Evolutionary conservation across 352 stramenopile genomes (phyloP).

Genomic region (Detonula confervacea): DNA sequence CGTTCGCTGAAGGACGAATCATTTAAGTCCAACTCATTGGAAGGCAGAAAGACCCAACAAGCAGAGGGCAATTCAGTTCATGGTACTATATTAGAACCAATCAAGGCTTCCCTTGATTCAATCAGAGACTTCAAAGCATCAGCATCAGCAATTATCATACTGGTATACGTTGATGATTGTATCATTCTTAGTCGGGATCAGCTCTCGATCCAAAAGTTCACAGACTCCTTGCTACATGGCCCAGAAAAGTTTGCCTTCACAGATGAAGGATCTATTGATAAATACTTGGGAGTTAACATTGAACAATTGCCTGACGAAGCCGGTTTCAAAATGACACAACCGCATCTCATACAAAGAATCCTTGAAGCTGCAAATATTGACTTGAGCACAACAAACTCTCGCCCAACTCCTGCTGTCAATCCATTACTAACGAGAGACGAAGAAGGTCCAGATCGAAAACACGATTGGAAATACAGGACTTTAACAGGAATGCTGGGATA

Average conservation of each 20-base stretch:
- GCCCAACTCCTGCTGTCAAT: background rate
- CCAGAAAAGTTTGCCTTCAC: constrained; percentile 5
- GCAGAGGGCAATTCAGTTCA: too few relatives aligned
- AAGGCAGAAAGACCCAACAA: too few relatives aligned
- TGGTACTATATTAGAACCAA: too few relatives aligned
- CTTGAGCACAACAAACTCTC: background rate
- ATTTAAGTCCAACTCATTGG: too few relatives aligned
- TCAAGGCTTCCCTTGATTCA: too few relatives aligned
- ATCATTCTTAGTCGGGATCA: too few relatives aligned
- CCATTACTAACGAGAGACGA: background rate
- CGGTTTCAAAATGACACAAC: constrained; percentile 14
- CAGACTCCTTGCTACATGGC: background rate
- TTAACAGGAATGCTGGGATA: background rate
- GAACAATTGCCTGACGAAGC: background rate
- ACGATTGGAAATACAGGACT: background rate
- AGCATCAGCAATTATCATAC: background rate
- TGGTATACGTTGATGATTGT: constrained; percentile 9
- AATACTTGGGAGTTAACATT: background rate
- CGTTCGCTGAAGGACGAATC: too few relatives aligned
- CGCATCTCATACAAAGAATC: constrained; percentile 18
- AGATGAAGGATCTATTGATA: background rate
- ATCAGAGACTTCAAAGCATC: too few relatives aligned
- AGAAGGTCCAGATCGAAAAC: background rate
- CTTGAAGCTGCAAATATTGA: background rate
- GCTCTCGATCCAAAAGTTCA: too few relatives aligned